Percentiles rank a stretch among this genome's conserved stretches.
Evolutionary conservation across 1,284 basidiomycete genomes (phyloP).

Genomic region (Mycosarcoma mackinlayi): DNA sequence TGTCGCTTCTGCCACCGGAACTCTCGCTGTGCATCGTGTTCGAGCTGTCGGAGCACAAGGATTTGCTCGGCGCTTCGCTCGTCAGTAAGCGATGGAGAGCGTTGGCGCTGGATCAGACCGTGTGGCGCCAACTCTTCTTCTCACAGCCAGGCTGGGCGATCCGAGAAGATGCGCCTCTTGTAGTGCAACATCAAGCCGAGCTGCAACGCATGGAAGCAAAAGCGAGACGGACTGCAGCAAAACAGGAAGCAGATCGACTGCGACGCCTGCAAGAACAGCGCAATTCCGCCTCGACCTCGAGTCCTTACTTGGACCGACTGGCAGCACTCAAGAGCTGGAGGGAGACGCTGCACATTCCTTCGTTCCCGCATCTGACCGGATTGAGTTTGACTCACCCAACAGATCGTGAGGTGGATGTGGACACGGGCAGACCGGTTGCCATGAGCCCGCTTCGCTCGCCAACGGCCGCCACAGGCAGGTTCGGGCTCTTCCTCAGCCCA

Average conservation of each 20-base stretch:
- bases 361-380: slow-evolving; percentile 24
- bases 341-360: slow-evolving; percentile 49
- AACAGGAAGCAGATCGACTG: slow-evolving; percentile 25
- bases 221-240: slow-evolving; percentile 17
- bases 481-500: slow-evolving; percentile 44
- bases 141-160: slow-evolving; percentile 47
- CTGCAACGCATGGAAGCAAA: slow-evolving; percentile 10
- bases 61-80: slow-evolving; percentile 26
- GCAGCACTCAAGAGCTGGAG: slow-evolving; percentile 42
- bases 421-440: slow-evolving; percentile 5
- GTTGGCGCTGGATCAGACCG: slow-evolving; percentile 29
- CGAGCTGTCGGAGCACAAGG: slow-evolving; percentile 22
- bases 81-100: slow-evolving; percentile 45
- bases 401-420: slow-evolving; percentile 18
- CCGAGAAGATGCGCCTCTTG: slow-evolving; percentile 42
- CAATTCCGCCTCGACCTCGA: slow-evolving; percentile 10
- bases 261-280: slow-evolving; percentile 16
- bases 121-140: slow-evolving; percentile 53
- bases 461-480: slow-evolving; percentile 32
- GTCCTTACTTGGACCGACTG: slow-evolving; percentile 24
- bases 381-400: slow-evolving; percentile 7
- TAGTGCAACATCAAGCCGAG: slow-evolving; percentile 39
- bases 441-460: slow-evolving; percentile 42
- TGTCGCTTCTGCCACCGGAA: slow-evolving; percentile 45
- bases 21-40: slow-evolving; percentile 47